Base-by-base conservation (phyloP, 345 rosid species). In the Camelina sativa region DNA sequence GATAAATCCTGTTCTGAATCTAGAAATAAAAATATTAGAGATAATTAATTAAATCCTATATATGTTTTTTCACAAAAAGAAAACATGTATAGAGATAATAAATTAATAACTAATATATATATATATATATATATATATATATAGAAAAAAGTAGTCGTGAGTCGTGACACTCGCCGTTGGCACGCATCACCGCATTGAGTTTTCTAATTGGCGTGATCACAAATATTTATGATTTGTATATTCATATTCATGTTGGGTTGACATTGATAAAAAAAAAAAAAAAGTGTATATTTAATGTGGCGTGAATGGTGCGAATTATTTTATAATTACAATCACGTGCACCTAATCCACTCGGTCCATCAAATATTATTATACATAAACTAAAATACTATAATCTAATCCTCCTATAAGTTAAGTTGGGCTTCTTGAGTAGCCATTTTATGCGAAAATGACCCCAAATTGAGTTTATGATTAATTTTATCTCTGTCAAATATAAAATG, bases 321-420 rank as follows among this genome's bases (percentile, higher is more conserved):
- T 54, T 71, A 40, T 77, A 71, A 28, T 58, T 3, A 64, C 35
- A 76, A 59, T 57, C 80, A 77, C 76, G 80, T 77, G 76, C 62
- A 77, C 80, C 80, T 71, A 70, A 70, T 65, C 62, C 71, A 71
- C 66, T 54, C 60, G 55, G 72, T 77, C 76, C 56, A 64, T 20
- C 38, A 64, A 56, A 56, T 70, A 63, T 56, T 55, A 61, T 47
- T 43, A 15, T 16, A 19, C 52, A 69, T 40, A 38, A 38, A 40
- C 37, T 11, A 40, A 4, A 28, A 28, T 28, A n/a, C n/a, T n/a
- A 28, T 69, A 67, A 50, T 75, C 46, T 61, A 67, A 37, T 38
- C 17, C 3, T 48, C 57, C 0, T 53, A 37, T 51, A 35, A 22
- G 11, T 35, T 38, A 53, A 55, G 43, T 55, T 69, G 37, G 35